Evolutionary conservation across 176 grass and related monocot species (phyloP).

Genomic region (Ensete ventricosum): DNA sequence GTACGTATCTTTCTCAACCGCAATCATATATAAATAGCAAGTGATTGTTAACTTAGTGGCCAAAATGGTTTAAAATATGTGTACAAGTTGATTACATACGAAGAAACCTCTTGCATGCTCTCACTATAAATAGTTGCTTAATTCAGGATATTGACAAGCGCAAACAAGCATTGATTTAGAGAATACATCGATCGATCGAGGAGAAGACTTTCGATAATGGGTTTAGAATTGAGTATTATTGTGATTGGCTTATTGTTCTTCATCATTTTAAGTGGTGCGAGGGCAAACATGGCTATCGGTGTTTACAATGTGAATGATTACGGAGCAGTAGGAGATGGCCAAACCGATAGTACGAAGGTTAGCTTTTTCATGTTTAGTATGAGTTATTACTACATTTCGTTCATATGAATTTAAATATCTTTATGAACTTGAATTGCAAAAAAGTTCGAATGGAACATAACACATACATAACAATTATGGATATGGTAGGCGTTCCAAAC

Average conservation of each 20-base stretch:
- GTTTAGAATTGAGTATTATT: background rate
- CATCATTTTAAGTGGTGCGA: background rate
- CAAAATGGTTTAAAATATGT: too few species aligned
- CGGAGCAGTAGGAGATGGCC: constrained; percentile 43
- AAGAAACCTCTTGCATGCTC: too few species aligned
- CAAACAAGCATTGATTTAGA: too few species aligned
- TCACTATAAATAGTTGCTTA: too few species aligned
- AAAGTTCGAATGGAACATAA: background rate
- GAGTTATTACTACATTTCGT: too few species aligned
- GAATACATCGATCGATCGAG: background rate
- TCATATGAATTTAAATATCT: too few species aligned
- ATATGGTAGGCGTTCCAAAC: constrained; percentile 25
- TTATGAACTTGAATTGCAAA: too few species aligned
- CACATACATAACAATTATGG: background rate
- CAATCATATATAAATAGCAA: too few species aligned
- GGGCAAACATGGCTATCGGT: background rate
- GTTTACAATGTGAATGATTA: constrained; percentile 21
- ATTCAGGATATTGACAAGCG: too few species aligned
- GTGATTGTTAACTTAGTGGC: too few species aligned
- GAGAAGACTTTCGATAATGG: background rate
- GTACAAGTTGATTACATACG: too few species aligned
- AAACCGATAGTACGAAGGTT: constrained; percentile 43
- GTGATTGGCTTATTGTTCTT: constrained; percentile 4
- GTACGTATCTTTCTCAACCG: too few species aligned
- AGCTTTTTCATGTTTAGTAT: background rate